phyloP scores from a whole-genome alignment of 164 flowering plant genomes.

The grape (Vitis vinifera) region ASM3070453v1 NC_081821.1:13996001-13996500 shows the following conservation, averaged over 20 bases:
- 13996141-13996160: background rate
- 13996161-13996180: no score
- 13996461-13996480: no score
- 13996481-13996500: no score
- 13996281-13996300: background rate
- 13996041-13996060: constrained; percentile 15
- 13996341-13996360: no score
- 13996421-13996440: no score
- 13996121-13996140: constrained; percentile 11
- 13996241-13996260: background rate
- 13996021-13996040: constrained; percentile 7
- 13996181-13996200: background rate
- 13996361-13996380: no score
- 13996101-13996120: constrained; percentile 9
- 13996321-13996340: no score
- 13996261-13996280: constrained; percentile 11
- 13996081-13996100: constrained; percentile 8
- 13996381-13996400: no score
- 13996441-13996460: no score
- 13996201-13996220: background rate
- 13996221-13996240: constrained; percentile 3
- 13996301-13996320: no score
- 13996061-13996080: constrained; percentile 19
- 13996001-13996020: no score
- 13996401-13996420: no score